Base-by-base conservation (phyloP, 2,329 filamentous ascomycete genomes). In the Tolypocladium pustulatum region DNA sequence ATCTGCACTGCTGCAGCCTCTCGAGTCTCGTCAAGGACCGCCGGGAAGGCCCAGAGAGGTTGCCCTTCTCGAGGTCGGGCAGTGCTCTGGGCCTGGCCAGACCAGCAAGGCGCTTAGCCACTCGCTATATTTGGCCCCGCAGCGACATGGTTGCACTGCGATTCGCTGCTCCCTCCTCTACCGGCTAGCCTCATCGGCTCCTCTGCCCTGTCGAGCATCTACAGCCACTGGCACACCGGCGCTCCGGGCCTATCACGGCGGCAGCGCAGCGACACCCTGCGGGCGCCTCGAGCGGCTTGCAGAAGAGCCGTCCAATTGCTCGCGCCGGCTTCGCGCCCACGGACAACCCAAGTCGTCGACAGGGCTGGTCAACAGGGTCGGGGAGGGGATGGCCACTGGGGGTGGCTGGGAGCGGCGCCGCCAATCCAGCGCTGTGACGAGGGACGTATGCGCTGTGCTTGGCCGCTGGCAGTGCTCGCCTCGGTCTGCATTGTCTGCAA, bases 51-150 rank as follows among this genome's bases (percentile, higher is more conserved):
- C 9, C 49, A 52, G 17, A 32, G 54, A 25, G 30, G 54, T 49
- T 22, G 54, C 22, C 25, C 20, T 10, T 13, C 20, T 49, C 30
- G 9, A 34, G 30, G 49, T n/a, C 30, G 20, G 46, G 27, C 46
- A 43, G 54, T 12, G 27, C 37, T 12, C 30, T 37, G n/a, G 32
- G 54, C 17, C 37, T n/a, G 12, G n/a, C 15, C 54, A 58, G 59
- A 57, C 64, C 63, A 62, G 65, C 63, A 64, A 64, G 64, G 66
- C 66, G 66, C 66, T 65, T 68, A 68, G 60, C 58, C 59, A 62
- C 60, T 62, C 58, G 61, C 68, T 70, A 70, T 70, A 68, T 67
- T 68, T 67, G 65, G 64, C 61, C 9, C 34, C 59, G 61, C 36
- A 22, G 30, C 10, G 13, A 32, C 27, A 41, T 30, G n/a, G n/a